A percentile compares a stretch with the other conserved stretches of the same genome.
Evolutionary conservation across 2,329 filamentous ascomycete genomes (phyloP).

Genomic region (Penicillium sp.): DNA sequence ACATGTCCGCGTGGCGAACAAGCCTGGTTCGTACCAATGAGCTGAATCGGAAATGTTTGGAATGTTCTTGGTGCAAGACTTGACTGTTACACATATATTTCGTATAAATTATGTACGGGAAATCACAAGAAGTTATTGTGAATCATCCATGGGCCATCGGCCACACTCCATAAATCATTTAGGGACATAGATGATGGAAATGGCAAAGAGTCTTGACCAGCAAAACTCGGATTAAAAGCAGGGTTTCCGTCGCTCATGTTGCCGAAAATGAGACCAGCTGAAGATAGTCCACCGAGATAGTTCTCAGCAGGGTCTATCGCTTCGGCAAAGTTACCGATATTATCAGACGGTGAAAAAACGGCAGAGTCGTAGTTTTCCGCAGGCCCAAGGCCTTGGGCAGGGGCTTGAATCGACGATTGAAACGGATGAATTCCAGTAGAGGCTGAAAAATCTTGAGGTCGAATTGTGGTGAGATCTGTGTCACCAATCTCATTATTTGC

Average conservation of each 20-base stretch:
- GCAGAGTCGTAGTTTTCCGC: slow-evolving; percentile 1
- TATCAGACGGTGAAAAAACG: background rate
- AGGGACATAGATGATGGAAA: slow-evolving; percentile 21
- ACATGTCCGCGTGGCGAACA: slow-evolving; percentile 12
- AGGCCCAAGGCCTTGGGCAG: background rate
- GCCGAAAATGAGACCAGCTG: slow-evolving; percentile 22
- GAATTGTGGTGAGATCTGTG: background rate
- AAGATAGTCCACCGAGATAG: slow-evolving; percentile 8
- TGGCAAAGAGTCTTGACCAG: slow-evolving; percentile 15
- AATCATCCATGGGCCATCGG: slow-evolving; percentile 36
- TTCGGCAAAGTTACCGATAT: background rate
- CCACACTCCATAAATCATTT: slow-evolving; percentile 32
- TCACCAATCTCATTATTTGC: background rate
- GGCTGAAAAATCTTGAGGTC: background rate
- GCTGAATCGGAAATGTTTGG: background rate
- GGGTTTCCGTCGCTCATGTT: slow-evolving; percentile 14
- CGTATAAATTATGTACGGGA: background rate
- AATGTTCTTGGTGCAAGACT: too few relatives aligned
- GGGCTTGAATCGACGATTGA: background rate
- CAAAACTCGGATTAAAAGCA: slow-evolving; percentile 8
- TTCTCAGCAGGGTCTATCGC: background rate
- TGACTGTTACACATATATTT: background rate
- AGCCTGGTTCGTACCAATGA: background rate
- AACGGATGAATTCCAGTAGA: background rate
- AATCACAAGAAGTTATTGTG: slow-evolving; percentile 25